Base-by-base conservation (phyloP, 768 basidiomycete species). In the Tylopilus sp. region DNA sequence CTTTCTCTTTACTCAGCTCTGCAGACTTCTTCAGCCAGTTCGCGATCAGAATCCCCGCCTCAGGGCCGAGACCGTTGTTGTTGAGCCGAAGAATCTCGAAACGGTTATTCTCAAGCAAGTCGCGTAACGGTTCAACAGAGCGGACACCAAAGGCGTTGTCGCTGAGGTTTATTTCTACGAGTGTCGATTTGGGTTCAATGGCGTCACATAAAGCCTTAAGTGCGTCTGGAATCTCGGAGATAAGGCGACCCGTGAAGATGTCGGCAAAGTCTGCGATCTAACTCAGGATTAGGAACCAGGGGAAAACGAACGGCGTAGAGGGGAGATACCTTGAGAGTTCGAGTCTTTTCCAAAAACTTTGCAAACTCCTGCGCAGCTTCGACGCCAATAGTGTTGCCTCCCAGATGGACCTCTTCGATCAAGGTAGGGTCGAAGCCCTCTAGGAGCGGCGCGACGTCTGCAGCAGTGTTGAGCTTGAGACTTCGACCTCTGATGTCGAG, bases 111-210 rank as follows among this genome's bases (percentile, higher is more conserved):
- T 85, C 83, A 63, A 96, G 84, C 77, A 96, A 89, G 17, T 86
- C 85, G 46, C 94, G 93, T 72, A 98, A 87, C 40, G 94, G 92
- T 59, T 94, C 92, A 22, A 94, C 94, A 29, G 90, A 93, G 64
- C 95, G 86, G 30, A 92, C 93, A 21, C 96, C 96, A 59, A 98
- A 98, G 11, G 96, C 96, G 60, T 99, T 99, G 69, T 98, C 96
- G 63, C 85, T 88, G 48, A 99, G 83, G 68, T 98, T 82, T 62
- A 99, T 80, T 71, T 93, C 90, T 48, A 87, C 77, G 44, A 99
- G 85, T 4, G 87, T 82, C 5, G 84, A 79, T 64, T 91, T 91
- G 63, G 83, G 78, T 63, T 83, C 84, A 55, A 99, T 82, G 13
- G 94, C 85, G 62, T 92, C 83, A 68, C 95, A 97, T 60, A 99